Evolutionary conservation across 2,329 filamentous ascomycete species (phyloP).

Genomic region (Gnomoniopsis smithogilvyi): DNA sequence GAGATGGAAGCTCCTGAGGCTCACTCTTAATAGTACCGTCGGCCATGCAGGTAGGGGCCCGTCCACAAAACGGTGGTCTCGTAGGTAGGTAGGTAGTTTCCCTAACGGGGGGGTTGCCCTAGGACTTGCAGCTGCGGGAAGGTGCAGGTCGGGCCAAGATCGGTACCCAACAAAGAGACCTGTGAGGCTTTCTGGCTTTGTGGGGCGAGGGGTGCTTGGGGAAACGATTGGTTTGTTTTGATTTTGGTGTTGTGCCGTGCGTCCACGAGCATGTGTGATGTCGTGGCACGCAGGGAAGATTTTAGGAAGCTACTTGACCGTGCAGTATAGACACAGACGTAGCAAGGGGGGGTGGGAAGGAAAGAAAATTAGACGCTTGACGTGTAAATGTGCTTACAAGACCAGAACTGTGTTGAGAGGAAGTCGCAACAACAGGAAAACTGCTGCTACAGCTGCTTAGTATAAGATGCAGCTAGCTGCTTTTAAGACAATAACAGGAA

Average conservation of each 20-base stretch:
- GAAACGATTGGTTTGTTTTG: slow-evolving; percentile 12
- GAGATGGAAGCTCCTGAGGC: slow-evolving; percentile 26
- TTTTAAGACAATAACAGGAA: neutral
- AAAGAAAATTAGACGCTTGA: slow-evolving; percentile 8
- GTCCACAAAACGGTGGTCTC: slow-evolving; percentile 8
- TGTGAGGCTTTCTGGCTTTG: slow-evolving; percentile 9
- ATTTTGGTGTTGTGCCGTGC: slow-evolving; percentile 8
- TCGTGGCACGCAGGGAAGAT: slow-evolving; percentile 17
- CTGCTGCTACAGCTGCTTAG: neutral
- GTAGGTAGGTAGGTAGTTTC: neutral
- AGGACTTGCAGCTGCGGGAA: slow-evolving; percentile 21
- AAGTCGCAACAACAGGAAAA: slow-evolving; percentile 2
- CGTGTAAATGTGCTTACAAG: slow-evolving; percentile 11
- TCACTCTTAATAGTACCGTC: slow-evolving; percentile 27
- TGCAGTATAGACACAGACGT: slow-evolving; percentile 8
- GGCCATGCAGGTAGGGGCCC: slow-evolving; percentile 23
- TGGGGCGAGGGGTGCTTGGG: slow-evolving; percentile 13
- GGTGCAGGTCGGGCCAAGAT: slow-evolving; percentile 17
- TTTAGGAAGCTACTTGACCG: slow-evolving; percentile 13
- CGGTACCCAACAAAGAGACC: slow-evolving; percentile 13
- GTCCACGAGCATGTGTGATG: slow-evolving; percentile 16
- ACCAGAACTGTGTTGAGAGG: slow-evolving; percentile 5
- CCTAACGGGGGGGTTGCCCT: neutral
- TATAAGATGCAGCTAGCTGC: neutral
- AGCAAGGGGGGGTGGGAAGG: slow-evolving; percentile 1